Evolutionary conservation across 1,284 basidiomycete genomes (phyloP), one percentile per base, ranked within the genome.

Genomic region (Cryptococcus hybrid): DNA sequence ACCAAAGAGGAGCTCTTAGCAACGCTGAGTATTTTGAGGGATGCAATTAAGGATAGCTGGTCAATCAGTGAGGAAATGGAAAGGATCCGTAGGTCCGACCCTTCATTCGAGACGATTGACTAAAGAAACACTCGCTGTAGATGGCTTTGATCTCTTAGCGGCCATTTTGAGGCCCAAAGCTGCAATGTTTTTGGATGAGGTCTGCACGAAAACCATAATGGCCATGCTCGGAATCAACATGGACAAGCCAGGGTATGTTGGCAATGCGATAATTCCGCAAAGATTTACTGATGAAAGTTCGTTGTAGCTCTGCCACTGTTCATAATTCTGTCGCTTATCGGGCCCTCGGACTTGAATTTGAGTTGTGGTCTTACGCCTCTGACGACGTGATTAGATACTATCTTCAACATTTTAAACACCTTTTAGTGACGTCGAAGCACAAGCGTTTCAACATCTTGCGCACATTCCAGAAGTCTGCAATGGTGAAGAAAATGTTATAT

Each of bases 41-140:
- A 93, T 67, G 85, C 88, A 5, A 76, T 95, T 42, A 84, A 84
- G 59, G 86, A 88, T 63, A 90, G 86, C 67, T 97, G 94, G 94
- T 85, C 89, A 67, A 91, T 90, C 66, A 92, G 89, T 44, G 92
- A 93, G 68, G 91, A 93, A 68, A 91, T 92, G 86, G 91, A 94
- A 70, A 80, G 86, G 39, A 79, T 92, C 47, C 85, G 90, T 89
- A 68, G 70, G 86, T 80, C 7, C 45, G 15, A 11, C 8, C n/a
- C 3, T 43, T 6, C 1, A 15, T 7, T 18, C 30, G 40, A 9
- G n/a, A 48, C 11, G 30, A 7, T 39, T 3, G 24, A 34, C 18
- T 42, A 46, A n/a, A 15, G 9, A 39, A 13, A 5, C 30, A 5
- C 18, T 40, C 13, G 11, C 36, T 53, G n/a, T 63, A 92, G 90